phyloP scores from a whole-genome alignment of 2,329 filamentous ascomycete genomes.

The Penicillium sp. region DNA sequence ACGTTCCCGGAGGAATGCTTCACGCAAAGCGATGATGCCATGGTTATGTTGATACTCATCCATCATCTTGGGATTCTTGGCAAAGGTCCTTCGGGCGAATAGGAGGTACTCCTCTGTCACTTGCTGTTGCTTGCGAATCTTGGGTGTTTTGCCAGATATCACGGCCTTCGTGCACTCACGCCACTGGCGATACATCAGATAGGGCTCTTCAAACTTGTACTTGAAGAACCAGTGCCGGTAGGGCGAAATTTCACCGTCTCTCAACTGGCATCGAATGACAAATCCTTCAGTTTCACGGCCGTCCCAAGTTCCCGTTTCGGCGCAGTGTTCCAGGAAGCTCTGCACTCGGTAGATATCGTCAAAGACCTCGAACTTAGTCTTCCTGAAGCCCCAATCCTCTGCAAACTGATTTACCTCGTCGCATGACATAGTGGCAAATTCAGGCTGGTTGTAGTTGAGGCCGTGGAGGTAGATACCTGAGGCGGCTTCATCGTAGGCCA shows the following conservation, averaged over 20 bases:
- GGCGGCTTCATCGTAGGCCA: constrained; percentile 78
- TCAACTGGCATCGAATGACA: constrained; percentile 83
- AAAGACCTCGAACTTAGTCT: constrained; percentile 77
- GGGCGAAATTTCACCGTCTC: constrained; percentile 48
- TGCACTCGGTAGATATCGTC: constrained; percentile 74
- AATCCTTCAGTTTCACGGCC: constrained; percentile 96
- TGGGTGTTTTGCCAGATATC: constrained; percentile 73
- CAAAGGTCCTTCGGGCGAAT: constrained; percentile 75
- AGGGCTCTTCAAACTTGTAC: constrained; percentile 99
- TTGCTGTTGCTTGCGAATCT: constrained; percentile 79
- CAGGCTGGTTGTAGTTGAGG: constrained; percentile 91
- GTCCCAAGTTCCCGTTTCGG: constrained; percentile 84
- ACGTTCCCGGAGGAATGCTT: constrained; percentile 82
- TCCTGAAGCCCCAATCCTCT: constrained; percentile 88
- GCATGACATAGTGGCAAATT: constrained; percentile 85
- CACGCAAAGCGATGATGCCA: constrained; percentile 86
- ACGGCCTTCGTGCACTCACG: constrained; percentile 92
- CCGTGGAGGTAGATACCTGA: constrained; percentile 94
- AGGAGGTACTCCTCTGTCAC: constrained; percentile 90
- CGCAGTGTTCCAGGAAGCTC: constrained; percentile 77
- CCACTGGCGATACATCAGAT: constrained; percentile 98
- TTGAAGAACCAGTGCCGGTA: constrained; percentile 99
- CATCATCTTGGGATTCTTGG: constrained; percentile 65
- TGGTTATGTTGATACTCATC: constrained; percentile 82
- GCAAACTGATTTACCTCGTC: constrained; percentile 85